phyloP scores from a whole-genome alignment of 352 stramenopile species.

The Hyaloperonospora arabidopsidis region DNA sequence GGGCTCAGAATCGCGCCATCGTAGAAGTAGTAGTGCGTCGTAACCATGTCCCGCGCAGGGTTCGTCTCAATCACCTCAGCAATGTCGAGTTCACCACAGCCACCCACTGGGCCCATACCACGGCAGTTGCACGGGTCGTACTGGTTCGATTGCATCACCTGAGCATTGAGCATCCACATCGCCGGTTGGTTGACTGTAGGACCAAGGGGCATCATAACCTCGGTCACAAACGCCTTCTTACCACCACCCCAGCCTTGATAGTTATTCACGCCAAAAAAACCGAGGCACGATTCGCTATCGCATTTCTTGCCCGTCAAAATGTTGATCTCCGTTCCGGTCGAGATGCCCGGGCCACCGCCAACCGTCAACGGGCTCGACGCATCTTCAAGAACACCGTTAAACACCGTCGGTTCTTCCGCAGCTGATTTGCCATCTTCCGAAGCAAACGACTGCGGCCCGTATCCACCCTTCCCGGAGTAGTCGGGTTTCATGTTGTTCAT shows the following conservation, averaged over 20 bases:
- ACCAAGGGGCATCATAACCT: slow-evolving; percentile 46
- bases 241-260: slow-evolving; percentile 56
- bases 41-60: slow-evolving; percentile 23
- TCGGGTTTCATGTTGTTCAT: slow-evolving; percentile 78
- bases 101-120: slow-evolving; percentile 38
- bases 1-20: slow-evolving; percentile 30
- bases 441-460: slow-evolving; percentile 48
- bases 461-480: slow-evolving; percentile 29
- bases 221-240: slow-evolving; percentile 61
- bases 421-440: slow-evolving; percentile 32
- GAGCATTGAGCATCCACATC: slow-evolving; percentile 59
- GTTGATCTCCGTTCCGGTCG: slow-evolving; percentile 56
- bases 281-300: slow-evolving; percentile 28
- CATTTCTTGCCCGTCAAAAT: slow-evolving; percentile 50
- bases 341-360: slow-evolving; percentile 36
- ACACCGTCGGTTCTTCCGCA: slow-evolving; percentile 25
- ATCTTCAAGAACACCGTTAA: slow-evolving; percentile 37
- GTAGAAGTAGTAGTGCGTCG: slow-evolving; percentile 66
- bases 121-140: slow-evolving; percentile 70
- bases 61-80: slow-evolving; percentile 61
- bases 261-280: slow-evolving; percentile 32
- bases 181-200: slow-evolving; percentile 31
- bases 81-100: slow-evolving; percentile 62
- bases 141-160: slow-evolving; percentile 44
- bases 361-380: slow-evolving; percentile 27